Evolutionary conservation across 1,284 basidiomycete species (phyloP), one percentile per base, ranked within the genome.

Genomic region (Tilletia caries): DNA sequence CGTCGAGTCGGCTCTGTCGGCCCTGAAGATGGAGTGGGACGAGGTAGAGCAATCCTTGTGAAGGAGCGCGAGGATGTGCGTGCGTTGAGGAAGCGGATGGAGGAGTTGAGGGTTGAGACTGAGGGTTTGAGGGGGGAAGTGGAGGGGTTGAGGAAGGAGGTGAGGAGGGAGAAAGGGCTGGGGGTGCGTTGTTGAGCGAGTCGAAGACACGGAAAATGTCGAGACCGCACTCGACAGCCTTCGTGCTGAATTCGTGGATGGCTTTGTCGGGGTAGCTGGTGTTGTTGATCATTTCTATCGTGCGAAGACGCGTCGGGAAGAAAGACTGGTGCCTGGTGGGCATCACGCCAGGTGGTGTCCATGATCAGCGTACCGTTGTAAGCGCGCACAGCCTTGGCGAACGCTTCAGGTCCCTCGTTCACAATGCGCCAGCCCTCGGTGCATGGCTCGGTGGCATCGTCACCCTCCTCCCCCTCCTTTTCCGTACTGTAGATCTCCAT

Each of bases 251-350:
- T n/a, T n/a, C n/a, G n/a, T n/a, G n/a, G n/a, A n/a, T n/a, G n/a
- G n/a, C n/a, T n/a, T n/a, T n/a, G n/a, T n/a, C n/a, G n/a, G n/a
- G n/a, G n/a, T n/a, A n/a, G n/a, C n/a, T 97, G 72, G 96, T 96
- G 77, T 98, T 97, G 86, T 98, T 98, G 80, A 91, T 91, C 89
- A 98, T 98, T 83, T 99, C 96, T 76, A 92, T 90, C 25, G 96
- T 98, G 76, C 96, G 90, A 75, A 99, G 88, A 77, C 96, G 91
- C 41, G 96, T 99, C 64, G 96, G 96, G 72, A 99, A 89, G 65
- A 99, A 87, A 65, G 93, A 96, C 85, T 99, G 96, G n/a, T n/a
- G n/a, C n/a, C n/a, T n/a, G n/a, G 85, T 99, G 96, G 62, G 96
- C 96, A 84, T 99, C 96, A 85, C 96, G 91, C 95, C 96, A 98